Base-by-base conservation (phyloP, 768 basidiomycete genomes). In the Tylopilus balloui region DNA sequence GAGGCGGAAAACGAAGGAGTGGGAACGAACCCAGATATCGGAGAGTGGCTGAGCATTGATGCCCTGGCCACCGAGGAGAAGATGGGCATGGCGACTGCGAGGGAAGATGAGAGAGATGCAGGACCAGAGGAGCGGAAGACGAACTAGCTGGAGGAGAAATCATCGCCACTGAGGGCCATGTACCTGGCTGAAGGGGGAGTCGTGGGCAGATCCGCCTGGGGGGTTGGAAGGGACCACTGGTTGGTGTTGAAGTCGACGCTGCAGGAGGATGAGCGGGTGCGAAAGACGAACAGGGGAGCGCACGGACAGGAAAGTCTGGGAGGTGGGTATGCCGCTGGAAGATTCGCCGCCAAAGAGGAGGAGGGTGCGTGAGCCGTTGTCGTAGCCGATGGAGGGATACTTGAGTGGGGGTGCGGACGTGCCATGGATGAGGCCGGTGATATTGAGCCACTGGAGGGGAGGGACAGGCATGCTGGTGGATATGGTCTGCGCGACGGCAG, bases 131-230 rank as follows among this genome's bases (percentile, higher is more conserved):
- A 28, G 15, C 0, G 39, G 43, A 24, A 24, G 34, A 77, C 86
- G 56, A 49, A 88, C 88, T 90, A 86, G 84, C 84, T 91, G 11
- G 87, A 86, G 38, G 87, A 88, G 54, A 78, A 78, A 70, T 91
- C 89, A 19, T 72, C 69, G 6, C 86, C 89, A 36, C 77, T 70
- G 34, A 88, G 59, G 24, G 84, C 80, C 34, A 78, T 77, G 66
- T 79, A 83, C 62, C 86, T 75, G 24, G 84, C 74, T 13, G 84
- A 71, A 8, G 88, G 88, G 7, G 65, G 65, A 0, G 60, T 59
- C 20, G 62, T 52, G n/a, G 66, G 66, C 7, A 84, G 75, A 64
- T 69, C 73, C 12, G 67, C 9, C 19, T 83, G 79, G 20, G 84
- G 77, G 3, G 60, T 57, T 6, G 86, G 85, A 11, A 58, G 64